phyloP scores from a whole-genome alignment of 371 early-diverging fungal species.

The Lichtheimia ramosa region DNA sequence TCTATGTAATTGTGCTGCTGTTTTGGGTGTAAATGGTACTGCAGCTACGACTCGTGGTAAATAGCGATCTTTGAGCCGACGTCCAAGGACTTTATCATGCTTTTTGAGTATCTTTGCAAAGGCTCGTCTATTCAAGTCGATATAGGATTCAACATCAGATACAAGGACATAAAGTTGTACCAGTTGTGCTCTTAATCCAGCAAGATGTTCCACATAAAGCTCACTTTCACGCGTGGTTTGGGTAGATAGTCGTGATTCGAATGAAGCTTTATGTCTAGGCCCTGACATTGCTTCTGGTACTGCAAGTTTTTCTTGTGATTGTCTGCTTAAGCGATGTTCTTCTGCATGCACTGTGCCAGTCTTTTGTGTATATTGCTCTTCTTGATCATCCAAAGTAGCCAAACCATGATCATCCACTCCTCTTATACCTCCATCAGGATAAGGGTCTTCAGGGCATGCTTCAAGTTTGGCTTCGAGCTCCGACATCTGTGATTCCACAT shows the following conservation, averaged over 20 bases:
- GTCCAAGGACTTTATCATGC: slow-evolving; percentile 80
- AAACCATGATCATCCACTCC: not conserved
- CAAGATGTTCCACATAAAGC: slow-evolving; percentile 4
- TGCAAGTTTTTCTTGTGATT: not conserved
- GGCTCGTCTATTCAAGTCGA: slow-evolving; percentile 86
- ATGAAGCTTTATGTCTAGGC: slow-evolving; percentile 1
- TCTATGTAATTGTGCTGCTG: slow-evolving; percentile 33
- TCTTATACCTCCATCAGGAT: slow-evolving; percentile 1
- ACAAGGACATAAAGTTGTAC: slow-evolving; percentile 25
- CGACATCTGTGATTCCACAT: slow-evolving; percentile 7
- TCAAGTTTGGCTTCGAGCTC: slow-evolving; percentile 4
- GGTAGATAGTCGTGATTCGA: slow-evolving; percentile 6
- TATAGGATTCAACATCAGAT: slow-evolving; percentile 80
- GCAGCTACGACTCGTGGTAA: slow-evolving; percentile 48
- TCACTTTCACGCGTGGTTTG: not conserved
- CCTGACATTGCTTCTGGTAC: not conserved
- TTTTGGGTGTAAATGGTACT: slow-evolving; percentile 47
- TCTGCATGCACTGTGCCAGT: not conserved
- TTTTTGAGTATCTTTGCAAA: slow-evolving; percentile 94
- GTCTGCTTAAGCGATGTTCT: not conserved
- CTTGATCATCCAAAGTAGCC: not conserved
- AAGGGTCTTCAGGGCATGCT: slow-evolving; percentile 5
- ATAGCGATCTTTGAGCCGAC: slow-evolving; percentile 45
- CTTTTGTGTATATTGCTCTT: not conserved
- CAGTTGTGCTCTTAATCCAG: slow-evolving; percentile 6